These are phyloP conservation scores for Cyberlindnera lachancei DNA, from an alignment of 805 yeast species.

Conservation along the genomic window DNA sequence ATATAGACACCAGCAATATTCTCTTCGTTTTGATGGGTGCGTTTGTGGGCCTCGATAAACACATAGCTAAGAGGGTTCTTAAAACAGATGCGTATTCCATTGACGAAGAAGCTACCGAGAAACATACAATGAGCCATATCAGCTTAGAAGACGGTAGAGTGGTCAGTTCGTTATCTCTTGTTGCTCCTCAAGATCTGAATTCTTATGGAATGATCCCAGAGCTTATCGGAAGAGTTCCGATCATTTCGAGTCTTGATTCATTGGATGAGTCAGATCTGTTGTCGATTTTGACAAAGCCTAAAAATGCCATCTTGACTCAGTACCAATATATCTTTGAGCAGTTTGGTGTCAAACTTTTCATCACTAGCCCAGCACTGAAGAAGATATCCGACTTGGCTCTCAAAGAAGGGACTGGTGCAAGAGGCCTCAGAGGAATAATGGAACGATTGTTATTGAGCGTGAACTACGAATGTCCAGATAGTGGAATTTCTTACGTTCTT, in stretches of 20 bases:
- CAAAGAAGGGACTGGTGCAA: constrained; percentile 51
- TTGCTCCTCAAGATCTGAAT: constrained; percentile 43
- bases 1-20: constrained; percentile 48
- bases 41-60: constrained; percentile 49
- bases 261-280: constrained; percentile 37
- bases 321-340: constrained; percentile 46
- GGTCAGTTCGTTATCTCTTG: constrained; percentile 36
- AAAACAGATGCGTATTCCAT: constrained; percentile 21
- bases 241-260: constrained; percentile 41
- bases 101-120: constrained; percentile 10
- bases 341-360: constrained; percentile 42
- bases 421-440: constrained; percentile 50
- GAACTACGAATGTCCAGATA: constrained; percentile 55
- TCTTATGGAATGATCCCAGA: constrained; percentile 54
- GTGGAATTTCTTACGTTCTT: constrained; percentile 43
- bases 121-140: constrained; percentile 27
- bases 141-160: constrained; percentile 30
- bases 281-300: constrained; percentile 47
- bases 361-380: constrained; percentile 41
- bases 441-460: constrained; percentile 43
- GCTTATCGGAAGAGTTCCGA: constrained; percentile 51
- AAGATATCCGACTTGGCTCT: constrained; percentile 42
- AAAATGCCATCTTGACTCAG: constrained; percentile 45
- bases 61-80: constrained; percentile 33
- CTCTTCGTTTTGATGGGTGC: constrained; percentile 56